phyloP scores from a whole-genome alignment of 2,329 filamentous ascomycete species.

The Aureobasidium uvarum region DNA sequence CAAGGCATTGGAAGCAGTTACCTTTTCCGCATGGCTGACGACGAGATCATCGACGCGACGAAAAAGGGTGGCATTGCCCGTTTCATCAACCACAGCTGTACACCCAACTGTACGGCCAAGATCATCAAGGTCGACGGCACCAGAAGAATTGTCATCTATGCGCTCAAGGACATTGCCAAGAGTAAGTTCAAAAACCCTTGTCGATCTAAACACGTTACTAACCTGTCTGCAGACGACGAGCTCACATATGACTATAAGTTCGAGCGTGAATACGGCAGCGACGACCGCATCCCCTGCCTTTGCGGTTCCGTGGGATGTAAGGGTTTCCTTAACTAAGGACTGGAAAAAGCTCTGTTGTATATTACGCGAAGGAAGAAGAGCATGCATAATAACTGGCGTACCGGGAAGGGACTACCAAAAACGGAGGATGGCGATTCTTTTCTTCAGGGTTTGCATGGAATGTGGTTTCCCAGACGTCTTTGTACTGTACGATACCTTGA shows the following conservation, averaged over 20 bases:
- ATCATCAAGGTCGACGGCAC: conserved; percentile 99
- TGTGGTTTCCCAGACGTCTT: background rate
- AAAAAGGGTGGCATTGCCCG: conserved; percentile 97
- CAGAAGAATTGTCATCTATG: conserved; percentile 98
- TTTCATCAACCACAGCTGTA: conserved; percentile 98
- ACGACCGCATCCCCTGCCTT: conserved; percentile 94
- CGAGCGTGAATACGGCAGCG: conserved; percentile 90
- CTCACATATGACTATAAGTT: conserved; percentile 99
- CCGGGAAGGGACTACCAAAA: background rate
- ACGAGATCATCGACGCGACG: conserved; percentile 95
- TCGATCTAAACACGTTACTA: conserved; percentile 31
- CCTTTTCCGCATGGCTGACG: conserved; percentile 96
- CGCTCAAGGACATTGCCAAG: conserved; percentile 87
- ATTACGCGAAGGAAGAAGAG: background rate
- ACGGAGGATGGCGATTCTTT: background rate
- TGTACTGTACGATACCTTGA: conserved; percentile 2
- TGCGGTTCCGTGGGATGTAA: conserved; percentile 96
- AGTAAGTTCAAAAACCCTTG: conserved; percentile 60
- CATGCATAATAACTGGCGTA: conserved; percentile 10
- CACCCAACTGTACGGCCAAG: conserved; percentile 97
- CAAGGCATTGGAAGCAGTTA: conserved; percentile 97
- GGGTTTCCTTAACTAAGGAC: conserved; percentile 90
- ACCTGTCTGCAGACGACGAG: conserved; percentile 73
- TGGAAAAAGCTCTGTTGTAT: conserved; percentile 1
- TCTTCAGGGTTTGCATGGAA: conserved; percentile 8